Conservation (phyloP, 2,329 filamentous ascomycete species). For the Fulvia fulva region DNA sequence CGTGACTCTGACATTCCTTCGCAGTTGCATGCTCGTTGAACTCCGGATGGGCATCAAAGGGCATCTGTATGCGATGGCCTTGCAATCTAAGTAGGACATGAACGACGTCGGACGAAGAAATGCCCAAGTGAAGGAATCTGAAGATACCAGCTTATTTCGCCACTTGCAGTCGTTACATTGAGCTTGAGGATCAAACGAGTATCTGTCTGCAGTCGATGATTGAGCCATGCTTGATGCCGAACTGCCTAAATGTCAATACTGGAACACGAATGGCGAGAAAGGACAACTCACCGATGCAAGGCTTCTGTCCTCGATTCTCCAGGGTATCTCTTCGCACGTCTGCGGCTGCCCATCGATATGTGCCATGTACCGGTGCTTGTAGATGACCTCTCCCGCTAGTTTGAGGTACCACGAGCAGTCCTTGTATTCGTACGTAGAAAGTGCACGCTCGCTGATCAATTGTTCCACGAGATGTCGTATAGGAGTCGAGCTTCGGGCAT, state of each 20-base stretch:
- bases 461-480: not conserved
- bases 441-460: not conserved
- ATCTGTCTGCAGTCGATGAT: not conserved
- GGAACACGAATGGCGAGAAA: not conserved
- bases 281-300: not conserved
- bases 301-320: not conserved
- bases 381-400: not conserved
- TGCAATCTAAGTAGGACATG: no score
- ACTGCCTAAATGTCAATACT: not conserved
- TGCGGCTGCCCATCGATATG: not conserved
- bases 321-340: not conserved
- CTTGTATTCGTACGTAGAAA: not conserved
- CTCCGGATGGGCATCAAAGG: no score
- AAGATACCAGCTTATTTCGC: no score
- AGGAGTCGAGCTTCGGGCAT: not conserved
- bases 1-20: no score
- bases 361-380: not conserved
- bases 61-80: no score
- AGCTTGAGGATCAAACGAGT: not conserved
- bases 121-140: no score
- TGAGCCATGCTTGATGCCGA: not conserved
- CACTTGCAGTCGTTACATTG: not conserved
- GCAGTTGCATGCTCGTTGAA: no score
- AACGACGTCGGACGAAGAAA: no score
- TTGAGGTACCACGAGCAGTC: not conserved